Base-by-base conservation (phyloP, 805 yeast genomes). In the Hermanozyma aechmeae region DNA sequence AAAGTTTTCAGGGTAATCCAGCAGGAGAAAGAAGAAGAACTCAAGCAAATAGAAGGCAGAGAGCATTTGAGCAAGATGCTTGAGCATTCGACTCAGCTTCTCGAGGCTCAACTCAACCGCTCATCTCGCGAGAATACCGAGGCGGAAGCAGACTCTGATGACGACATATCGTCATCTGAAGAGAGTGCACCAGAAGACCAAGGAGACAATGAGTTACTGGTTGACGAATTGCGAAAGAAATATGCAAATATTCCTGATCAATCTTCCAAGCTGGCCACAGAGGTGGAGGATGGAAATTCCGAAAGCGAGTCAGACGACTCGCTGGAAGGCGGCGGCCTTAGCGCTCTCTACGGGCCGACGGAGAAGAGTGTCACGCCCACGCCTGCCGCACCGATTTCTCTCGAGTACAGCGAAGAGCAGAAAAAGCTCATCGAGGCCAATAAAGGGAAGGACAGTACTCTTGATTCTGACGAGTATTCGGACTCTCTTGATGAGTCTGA, bases 81-180 rank as follows among this genome's bases (percentile, higher is more conserved):
- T 33, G 94, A 87, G 46, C 92, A 87, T 46, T 84, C 96, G 15
- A 84, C 96, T 0, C 87, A 83, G 48, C 67, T 89, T 20, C 62
- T 89, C 16, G 96, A 86, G 37, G 93, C 95, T 1, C 94, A 89
- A 39, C 52, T 81, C 32, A 73, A 71, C 17, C 39, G 47, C 18
- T 44, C 58, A 11, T 40, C 51, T 6, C 33, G 49, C 20, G 57
- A 48, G 21, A 38, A 35, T 10, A 51, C 61, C 6, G 58, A 53
- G 13, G 46, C 40, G 11, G 45, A 38, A 13, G 50, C 46, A 3
- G 30, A 34, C 4, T 25, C 31, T 15, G 45, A 32, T 2, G 37
- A 39, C 6, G 42, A 38, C 4, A n/a, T n/a, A n/a, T n/a, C n/a
- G n/a, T n/a, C n/a, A n/a, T n/a, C n/a, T n/a, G n/a, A n/a, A n/a